phyloP scores from a whole-genome alignment of 768 basidiomycete species.

The Mycena indigotica region DNA sequence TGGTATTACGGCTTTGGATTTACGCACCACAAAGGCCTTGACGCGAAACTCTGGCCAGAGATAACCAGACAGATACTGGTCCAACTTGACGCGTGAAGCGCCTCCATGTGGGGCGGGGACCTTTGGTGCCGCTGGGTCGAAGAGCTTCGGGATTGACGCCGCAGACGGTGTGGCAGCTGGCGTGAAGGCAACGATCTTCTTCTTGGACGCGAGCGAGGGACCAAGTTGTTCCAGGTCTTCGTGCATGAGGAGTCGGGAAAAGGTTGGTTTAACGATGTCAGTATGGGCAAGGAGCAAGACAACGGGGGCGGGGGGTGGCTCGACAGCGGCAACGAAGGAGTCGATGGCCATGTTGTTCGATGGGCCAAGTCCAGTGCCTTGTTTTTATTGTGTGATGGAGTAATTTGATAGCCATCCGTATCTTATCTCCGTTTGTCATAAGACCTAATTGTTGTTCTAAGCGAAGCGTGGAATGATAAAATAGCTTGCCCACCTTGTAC shows the following conservation, averaged over 20 bases:
- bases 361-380: neutral
- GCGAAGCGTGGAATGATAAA: neutral
- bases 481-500: neutral
- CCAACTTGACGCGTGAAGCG: neutral
- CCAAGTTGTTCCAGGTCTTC: neutral
- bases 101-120: neutral
- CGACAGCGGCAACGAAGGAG: neutral
- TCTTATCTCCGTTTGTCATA: neutral
- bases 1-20: too few relatives aligned
- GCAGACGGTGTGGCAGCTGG: neutral
- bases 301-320: neutral
- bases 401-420: neutral
- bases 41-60: neutral
- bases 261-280: neutral
- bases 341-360: neutral
- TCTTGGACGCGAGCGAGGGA: neutral
- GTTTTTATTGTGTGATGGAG: neutral
- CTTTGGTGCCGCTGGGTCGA: neutral
- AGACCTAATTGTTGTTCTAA: neutral
- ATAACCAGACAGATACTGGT: neutral
- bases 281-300: constrained; percentile 5
- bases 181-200: neutral
- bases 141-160: neutral
- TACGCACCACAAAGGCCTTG: neutral
- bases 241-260: constrained; percentile 2